A percentile compares a stretch with the other conserved stretches of the same genome.
These are phyloP conservation scores for Neoboletus subvelutipes DNA, from an alignment of 768 basidiomycete genomes.

Conservation along the genomic window DNA sequence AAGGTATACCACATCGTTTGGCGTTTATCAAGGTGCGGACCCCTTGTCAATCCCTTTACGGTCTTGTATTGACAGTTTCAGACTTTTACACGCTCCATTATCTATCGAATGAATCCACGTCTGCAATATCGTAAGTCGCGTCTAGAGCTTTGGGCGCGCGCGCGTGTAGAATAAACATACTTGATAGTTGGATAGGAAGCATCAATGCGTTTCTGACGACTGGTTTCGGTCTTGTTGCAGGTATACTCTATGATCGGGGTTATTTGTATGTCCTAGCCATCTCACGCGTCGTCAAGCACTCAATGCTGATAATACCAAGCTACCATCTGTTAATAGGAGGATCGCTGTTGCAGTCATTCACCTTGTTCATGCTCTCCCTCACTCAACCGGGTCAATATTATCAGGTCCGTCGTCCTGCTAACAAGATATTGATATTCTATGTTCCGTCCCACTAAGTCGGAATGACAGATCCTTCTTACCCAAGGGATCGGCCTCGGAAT, in stretches of 20 bases:
- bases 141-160: neutral
- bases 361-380: conserved; percentile 46
- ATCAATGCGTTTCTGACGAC: conserved; percentile 43
- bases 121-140: conserved; percentile 37
- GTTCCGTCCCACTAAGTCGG: neutral
- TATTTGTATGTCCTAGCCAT: conserved; percentile 38
- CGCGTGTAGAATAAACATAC: neutral
- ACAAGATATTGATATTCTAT: neutral
- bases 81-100: conserved; percentile 41
- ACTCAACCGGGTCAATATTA: conserved; percentile 41
- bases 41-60: neutral
- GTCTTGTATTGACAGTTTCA: conserved; percentile 9
- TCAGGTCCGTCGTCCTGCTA: conserved; percentile 33
- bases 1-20: conserved; percentile 38
- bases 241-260: conserved; percentile 51
- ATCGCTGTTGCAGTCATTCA: conserved; percentile 41
- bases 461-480: conserved; percentile 44
- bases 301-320: conserved; percentile 24
- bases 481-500: conserved; percentile 50
- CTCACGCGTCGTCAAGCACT: neutral
- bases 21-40: conserved; percentile 41
- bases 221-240: conserved; percentile 40
- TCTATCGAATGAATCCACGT: conserved; percentile 34
- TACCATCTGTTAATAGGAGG: conserved; percentile 47
- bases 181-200: conserved; percentile 45